Conservation (phyloP, 495 filamentous ascomycete species). For the Talaromyces wortmannii region DNA sequence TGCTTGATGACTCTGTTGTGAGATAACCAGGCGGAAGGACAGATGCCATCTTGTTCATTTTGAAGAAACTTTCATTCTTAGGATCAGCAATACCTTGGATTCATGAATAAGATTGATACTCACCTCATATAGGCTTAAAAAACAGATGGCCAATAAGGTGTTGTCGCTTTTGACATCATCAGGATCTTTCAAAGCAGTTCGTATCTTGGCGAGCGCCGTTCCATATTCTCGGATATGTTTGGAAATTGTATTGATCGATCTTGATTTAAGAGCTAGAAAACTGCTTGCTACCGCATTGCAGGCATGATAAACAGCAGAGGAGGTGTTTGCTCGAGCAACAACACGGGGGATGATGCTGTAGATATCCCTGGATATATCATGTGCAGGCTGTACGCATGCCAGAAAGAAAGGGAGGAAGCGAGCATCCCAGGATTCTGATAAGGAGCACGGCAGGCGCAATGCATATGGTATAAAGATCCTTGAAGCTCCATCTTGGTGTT, state of each 20-base stretch:
- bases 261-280: neutral
- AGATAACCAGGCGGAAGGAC: neutral
- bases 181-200: neutral
- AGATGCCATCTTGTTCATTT: neutral
- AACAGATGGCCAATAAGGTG: neutral
- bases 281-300: neutral
- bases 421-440: neutral
- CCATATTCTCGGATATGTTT: neutral
- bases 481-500: neutral
- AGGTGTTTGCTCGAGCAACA: neutral
- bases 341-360: neutral
- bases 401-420: neutral
- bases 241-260: neutral
- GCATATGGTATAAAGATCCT: neutral
- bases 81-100: neutral
- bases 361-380: neutral
- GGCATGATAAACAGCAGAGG: neutral
- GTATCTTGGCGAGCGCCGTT: neutral
- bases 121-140: slow-evolving; percentile 1
- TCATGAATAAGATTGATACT: neutral
- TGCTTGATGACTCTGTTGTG: neutral
- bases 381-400: neutral
- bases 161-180: neutral
- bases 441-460: neutral
- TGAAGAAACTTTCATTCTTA: neutral